Evolutionary conservation across 2,329 filamentous ascomycete species (phyloP), one percentile per base, ranked within the genome.

Genomic region (Alternaria sp.): DNA sequence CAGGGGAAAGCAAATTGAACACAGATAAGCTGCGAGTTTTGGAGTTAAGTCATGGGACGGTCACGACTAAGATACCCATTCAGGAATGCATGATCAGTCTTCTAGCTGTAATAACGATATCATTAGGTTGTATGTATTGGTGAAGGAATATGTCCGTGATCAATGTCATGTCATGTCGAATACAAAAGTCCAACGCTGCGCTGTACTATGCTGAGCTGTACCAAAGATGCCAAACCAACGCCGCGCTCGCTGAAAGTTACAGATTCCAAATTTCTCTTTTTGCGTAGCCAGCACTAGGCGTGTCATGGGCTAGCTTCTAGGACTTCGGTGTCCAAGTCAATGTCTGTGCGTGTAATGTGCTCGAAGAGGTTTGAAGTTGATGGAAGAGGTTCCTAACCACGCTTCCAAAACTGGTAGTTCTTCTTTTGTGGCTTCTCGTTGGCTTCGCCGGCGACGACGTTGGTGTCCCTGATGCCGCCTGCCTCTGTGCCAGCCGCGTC

Each of bases 331-430:
- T 45, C 56, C 17, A 7, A 13, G 55, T 49, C 50, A 1, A 47
- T 28, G 5, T 65, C 55, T 46, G 23, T 36, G n/a, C n/a, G 45
- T 56, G 30, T 56, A 3, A 30, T 26, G 21, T 54, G 11, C n/a
- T 32, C 36, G 28, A 47, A 13, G 4, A 15, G 21, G 10, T 49
- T 28, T n/a, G 21, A 46, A n/a, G 45, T 26, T 25, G 30, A 45
- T 15, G 47, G 43, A 23, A 52, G 36, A 25, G 50, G 52, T 40
- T 36, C 15, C 63, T 69, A 69, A 10, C 61, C 59, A 13, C 66
- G 63, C 58, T 68, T 64, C 67, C 67, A 69, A 36, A 69, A 69
- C 25, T 63, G 57, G 25, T 65, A 59, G 40, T 66, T 66, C 55
- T 65, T 66, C 53, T 64, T 65, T 21, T 56, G 52, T 23, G 40